phyloP scores from a whole-genome alignment of 305 asterid species.

The Fraxinus sp. region DNA sequence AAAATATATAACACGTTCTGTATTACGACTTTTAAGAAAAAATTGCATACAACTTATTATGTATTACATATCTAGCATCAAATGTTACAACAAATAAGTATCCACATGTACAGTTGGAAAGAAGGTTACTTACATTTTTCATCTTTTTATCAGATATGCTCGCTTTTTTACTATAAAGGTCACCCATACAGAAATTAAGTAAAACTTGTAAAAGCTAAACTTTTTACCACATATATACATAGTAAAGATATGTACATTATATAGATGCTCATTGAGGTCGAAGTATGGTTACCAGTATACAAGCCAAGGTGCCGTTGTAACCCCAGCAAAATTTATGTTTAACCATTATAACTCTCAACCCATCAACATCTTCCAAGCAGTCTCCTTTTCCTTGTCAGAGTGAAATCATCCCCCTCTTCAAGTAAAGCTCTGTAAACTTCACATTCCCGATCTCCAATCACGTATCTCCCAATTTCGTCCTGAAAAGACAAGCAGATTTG shows the following conservation, averaged over 20 bases:
- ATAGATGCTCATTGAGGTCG: constrained; percentile 9
- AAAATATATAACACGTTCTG: neutral
- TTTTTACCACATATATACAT: constrained; percentile 10
- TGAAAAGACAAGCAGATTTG: constrained; percentile 30
- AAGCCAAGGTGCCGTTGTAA: constrained; percentile 8
- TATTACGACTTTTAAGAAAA: neutral
- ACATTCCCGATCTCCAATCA: constrained; percentile 74
- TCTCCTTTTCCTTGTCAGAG: constrained; percentile 57
- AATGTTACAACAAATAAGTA: neutral
- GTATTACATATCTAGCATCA: neutral
- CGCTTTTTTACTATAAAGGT: constrained; percentile 12
- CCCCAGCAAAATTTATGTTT: neutral
- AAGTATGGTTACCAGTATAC: constrained; percentile 7
- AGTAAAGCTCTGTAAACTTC: constrained; percentile 79
- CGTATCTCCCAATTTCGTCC: constrained; percentile 76
- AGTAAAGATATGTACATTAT: constrained; percentile 24
- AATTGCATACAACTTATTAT: neutral
- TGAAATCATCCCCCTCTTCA: constrained; percentile 65
- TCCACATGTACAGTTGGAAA: neutral
- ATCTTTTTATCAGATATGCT: neutral
- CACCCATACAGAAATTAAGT: constrained; percentile 24
- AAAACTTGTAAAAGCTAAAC: constrained; percentile 20
- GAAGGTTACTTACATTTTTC: neutral
- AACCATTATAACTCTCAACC: constrained; percentile 52
- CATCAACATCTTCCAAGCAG: constrained; percentile 89